Conservation (phyloP, 2,329 filamentous ascomycete genomes). For the Colletotrichum filicis region DNA sequence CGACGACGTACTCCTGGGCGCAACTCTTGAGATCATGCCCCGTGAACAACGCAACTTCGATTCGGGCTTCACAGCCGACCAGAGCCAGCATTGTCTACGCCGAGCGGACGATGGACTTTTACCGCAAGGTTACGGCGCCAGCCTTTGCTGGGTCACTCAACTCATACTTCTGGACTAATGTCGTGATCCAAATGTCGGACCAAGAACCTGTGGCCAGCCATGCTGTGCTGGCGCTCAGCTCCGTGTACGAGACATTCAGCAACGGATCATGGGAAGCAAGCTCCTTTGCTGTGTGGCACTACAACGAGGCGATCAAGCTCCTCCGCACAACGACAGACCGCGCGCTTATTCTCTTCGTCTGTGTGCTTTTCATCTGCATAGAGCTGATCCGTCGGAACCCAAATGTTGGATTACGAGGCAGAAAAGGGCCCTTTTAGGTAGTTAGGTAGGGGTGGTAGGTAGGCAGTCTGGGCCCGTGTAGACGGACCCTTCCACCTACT, state of each 20-base stretch:
- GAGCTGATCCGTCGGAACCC: constrained; percentile 16
- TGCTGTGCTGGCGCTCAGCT: constrained; percentile 37
- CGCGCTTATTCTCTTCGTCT: constrained; percentile 32
- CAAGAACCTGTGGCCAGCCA: constrained; percentile 38
- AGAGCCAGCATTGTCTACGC: constrained; percentile 6
- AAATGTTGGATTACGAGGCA: no score
- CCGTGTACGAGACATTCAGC: constrained; percentile 30
- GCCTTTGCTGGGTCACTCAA: constrained; percentile 36
- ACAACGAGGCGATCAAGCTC: constrained; percentile 34
- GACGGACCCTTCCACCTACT: no score
- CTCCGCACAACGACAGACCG: constrained; percentile 27
- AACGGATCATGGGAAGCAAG: background rate
- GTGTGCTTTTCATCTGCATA: constrained; percentile 38
- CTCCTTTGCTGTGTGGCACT: constrained; percentile 32
- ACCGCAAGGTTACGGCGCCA: constrained; percentile 34
- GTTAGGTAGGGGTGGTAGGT: no score
- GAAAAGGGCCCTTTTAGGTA: no score
- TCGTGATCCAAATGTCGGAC: constrained; percentile 33
- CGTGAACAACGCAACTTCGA: background rate
- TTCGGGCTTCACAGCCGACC: background rate
- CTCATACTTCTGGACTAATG: constrained; percentile 37
- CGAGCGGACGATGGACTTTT: constrained; percentile 35
- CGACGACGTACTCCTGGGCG: background rate
- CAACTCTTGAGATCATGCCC: background rate
- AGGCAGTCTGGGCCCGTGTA: no score